Evolutionary conservation across 2,329 filamentous ascomycete genomes (phyloP).

Genomic region (Moelleriella libera): DNA sequence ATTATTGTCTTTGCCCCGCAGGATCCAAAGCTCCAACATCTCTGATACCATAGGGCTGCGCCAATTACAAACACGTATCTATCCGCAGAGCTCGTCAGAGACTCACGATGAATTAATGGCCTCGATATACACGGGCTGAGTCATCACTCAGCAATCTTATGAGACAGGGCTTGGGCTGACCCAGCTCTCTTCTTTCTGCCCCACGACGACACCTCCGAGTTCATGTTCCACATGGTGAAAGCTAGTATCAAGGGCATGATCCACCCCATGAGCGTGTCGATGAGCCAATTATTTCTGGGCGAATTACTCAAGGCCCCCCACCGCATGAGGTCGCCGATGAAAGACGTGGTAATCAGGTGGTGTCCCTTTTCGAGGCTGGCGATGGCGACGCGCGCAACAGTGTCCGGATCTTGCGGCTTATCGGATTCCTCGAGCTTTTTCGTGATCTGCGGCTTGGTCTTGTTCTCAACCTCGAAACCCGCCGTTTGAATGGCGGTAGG

Average conservation of each 20-base stretch:
- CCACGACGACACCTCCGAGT: not conserved
- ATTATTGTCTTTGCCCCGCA: too few species aligned
- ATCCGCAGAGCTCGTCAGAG: too few species aligned
- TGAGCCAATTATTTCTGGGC: not conserved
- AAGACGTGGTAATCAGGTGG: not conserved
- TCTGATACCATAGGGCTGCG: too few species aligned
- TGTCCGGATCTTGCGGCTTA: not conserved
- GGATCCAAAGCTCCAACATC: too few species aligned
- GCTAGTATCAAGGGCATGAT: not conserved
- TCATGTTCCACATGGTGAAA: not conserved
- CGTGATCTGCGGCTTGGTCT: not conserved
- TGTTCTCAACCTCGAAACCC: not conserved
- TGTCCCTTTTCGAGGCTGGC: not conserved
- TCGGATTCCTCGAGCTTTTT: not conserved
- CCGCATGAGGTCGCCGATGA: not conserved
- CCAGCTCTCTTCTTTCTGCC: not conserved
- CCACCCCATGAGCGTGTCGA: not conserved
- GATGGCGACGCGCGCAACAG: not conserved
- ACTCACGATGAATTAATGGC: too few species aligned
- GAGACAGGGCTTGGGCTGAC: too few species aligned
- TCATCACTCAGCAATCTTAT: too few species aligned
- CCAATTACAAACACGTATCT: too few species aligned
- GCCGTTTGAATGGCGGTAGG: not conserved
- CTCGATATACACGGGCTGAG: too few species aligned
- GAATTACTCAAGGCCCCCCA: not conserved